Conservation (phyloP, 2,329 filamentous ascomycete species). For the Fonsecaea pedrosoi region DNA sequence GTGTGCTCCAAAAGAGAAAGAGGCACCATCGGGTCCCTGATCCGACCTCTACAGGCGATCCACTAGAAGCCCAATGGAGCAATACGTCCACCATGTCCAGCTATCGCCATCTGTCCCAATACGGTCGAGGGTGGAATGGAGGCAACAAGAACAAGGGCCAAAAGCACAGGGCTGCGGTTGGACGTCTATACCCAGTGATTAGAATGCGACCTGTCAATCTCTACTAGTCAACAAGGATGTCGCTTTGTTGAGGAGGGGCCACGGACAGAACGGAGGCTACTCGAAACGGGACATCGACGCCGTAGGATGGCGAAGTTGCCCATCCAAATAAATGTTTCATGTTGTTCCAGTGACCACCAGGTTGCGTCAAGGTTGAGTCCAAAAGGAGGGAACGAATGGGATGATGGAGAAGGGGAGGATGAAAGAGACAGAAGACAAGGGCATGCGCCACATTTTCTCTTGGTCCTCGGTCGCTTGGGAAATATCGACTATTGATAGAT, state of each 20-base stretch:
- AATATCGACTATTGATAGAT: slow-evolving; percentile 7
- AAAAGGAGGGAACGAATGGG: slow-evolving; percentile 2
- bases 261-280: neutral
- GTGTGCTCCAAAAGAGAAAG: slow-evolving; percentile 8
- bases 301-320: neutral
- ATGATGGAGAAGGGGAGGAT: slow-evolving; percentile 4
- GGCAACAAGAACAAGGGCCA: slow-evolving; percentile 5
- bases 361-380: neutral
- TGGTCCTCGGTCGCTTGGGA: neutral
- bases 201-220: slow-evolving; percentile 16
- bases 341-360: slow-evolving; percentile 16
- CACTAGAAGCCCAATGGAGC: slow-evolving; percentile 4
- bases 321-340: slow-evolving; percentile 5
- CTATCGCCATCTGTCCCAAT: slow-evolving; percentile 6
- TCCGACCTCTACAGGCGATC: slow-evolving; percentile 9
- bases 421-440: slow-evolving; percentile 14
- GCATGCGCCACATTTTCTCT: slow-evolving; percentile 6
- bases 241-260: slow-evolving; percentile 2
- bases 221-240: slow-evolving; percentile 1
- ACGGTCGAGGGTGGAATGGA: slow-evolving; percentile 1
- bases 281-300: slow-evolving; percentile 4
- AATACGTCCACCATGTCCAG: slow-evolving; percentile 9
- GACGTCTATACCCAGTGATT: neutral
- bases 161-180: slow-evolving; percentile 5
- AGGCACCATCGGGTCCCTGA: neutral